Conservation (phyloP, 2,329 filamentous ascomycete genomes). For the Aspergillus sp. region DNA sequence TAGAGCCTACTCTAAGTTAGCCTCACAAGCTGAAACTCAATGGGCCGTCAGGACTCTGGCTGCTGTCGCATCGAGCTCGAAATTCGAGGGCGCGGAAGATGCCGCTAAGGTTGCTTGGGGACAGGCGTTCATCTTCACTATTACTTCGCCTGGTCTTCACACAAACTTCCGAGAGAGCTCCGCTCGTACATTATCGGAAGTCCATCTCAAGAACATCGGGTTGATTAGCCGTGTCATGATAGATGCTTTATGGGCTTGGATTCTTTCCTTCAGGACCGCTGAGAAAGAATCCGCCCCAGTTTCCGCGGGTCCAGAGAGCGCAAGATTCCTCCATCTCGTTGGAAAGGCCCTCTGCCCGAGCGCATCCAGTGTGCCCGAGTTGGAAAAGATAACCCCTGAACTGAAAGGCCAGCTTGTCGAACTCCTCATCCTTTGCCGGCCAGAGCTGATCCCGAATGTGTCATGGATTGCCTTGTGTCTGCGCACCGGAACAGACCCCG, state of each 20-base stretch:
- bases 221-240: constrained; percentile 64
- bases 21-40: constrained; percentile 69
- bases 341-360: constrained; percentile 46
- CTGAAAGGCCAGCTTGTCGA: constrained; percentile 72
- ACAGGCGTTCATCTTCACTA: constrained; percentile 77
- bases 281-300: constrained; percentile 76
- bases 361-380: constrained; percentile 23
- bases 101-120: constrained; percentile 70
- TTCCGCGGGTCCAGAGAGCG: constrained; percentile 63
- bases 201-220: constrained; percentile 62
- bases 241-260: constrained; percentile 77
- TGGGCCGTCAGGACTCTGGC: constrained; percentile 75
- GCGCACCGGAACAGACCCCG: constrained; percentile 77
- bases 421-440: constrained; percentile 74
- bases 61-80: constrained; percentile 58
- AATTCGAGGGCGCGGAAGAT: constrained; percentile 48
- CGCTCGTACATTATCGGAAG: constrained; percentile 58
- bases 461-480: constrained; percentile 91
- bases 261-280: constrained; percentile 63
- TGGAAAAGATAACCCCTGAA: constrained; percentile 42
- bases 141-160: constrained; percentile 63
- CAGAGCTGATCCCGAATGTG: constrained; percentile 71
- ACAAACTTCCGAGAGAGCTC: constrained; percentile 65
- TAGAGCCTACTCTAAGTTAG: constrained; percentile 79
- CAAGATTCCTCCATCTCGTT: constrained; percentile 60